A percentile compares a stretch with the other conserved stretches of the same genome.
Evolutionary conservation across 2,329 filamentous ascomycete genomes (phyloP).

Genomic region (Sporothrix humicola): DNA sequence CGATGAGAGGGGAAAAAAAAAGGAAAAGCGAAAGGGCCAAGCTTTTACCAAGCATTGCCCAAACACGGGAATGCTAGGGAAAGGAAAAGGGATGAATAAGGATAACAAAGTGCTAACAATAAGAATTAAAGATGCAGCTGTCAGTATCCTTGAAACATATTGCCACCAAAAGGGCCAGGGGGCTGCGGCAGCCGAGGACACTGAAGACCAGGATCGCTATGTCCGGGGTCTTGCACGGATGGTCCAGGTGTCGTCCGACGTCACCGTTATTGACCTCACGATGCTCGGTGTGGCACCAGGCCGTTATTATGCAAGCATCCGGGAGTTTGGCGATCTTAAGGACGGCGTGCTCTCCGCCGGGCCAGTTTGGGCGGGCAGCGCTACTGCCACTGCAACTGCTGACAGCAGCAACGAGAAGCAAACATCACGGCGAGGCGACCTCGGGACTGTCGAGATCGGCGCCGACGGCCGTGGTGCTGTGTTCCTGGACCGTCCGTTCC

Average conservation of each 20-base stretch:
- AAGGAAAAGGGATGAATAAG: background rate
- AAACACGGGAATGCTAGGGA: conserved; percentile 4
- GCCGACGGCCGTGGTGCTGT: conserved; percentile 76
- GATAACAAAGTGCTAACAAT: background rate
- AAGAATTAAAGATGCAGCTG: conserved; percentile 70
- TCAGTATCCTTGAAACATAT: conserved; percentile 92
- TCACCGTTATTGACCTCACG: conserved; percentile 86
- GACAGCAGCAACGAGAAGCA: conserved; percentile 49
- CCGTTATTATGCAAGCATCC: conserved; percentile 81
- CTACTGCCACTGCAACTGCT: conserved; percentile 36
- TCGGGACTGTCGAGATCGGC: conserved; percentile 78
- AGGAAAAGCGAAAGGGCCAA: background rate
- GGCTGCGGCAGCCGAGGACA: conserved; percentile 37
- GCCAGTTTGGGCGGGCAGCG: conserved; percentile 71
- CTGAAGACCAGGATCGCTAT: conserved; percentile 51
- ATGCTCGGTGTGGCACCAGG: conserved; percentile 82
- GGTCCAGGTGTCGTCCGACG: conserved; percentile 81
- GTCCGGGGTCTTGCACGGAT: conserved; percentile 89
- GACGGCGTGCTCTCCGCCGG: conserved; percentile 82
- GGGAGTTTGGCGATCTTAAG: conserved; percentile 86
- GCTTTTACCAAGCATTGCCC: conserved; percentile 1
- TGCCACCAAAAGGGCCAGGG: conserved; percentile 21
- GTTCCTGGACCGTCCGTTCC: conserved; percentile 80
- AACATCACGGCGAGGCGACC: conserved; percentile 61
- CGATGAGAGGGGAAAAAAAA: background rate